phyloP scores from a whole-genome alignment of 169 alveolate species.

The Babesia microti region DNA sequence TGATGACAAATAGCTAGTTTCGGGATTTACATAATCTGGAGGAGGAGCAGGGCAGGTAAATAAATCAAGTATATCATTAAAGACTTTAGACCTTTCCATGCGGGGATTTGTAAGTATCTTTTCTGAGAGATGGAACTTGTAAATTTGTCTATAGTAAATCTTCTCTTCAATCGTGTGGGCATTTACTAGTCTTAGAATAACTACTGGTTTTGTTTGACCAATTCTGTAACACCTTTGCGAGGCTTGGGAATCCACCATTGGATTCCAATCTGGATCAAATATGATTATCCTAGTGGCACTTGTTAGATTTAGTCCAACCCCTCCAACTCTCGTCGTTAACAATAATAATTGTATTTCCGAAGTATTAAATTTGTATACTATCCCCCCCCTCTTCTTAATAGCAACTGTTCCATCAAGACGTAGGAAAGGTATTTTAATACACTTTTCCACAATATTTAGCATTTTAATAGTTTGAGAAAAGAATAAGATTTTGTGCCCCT shows the following conservation, averaged over 20 bases:
- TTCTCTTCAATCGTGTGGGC: slow-evolving; percentile 94
- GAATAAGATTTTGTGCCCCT: slow-evolving; percentile 71
- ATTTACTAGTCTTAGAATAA: slow-evolving; percentile 85
- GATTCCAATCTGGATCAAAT: slow-evolving; percentile 96
- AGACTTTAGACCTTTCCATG: slow-evolving; percentile 6
- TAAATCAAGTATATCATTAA: too few species aligned
- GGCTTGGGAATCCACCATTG: slow-evolving; percentile 91
- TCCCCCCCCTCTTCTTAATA: slow-evolving; percentile 78
- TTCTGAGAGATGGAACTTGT: slow-evolving; percentile 52
- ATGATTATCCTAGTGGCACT: slow-evolving; percentile 88
- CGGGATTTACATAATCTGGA: too few species aligned
- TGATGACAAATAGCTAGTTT: too few species aligned
- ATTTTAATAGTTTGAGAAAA: slow-evolving; percentile 84
- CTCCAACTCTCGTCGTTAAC: slow-evolving; percentile 93
- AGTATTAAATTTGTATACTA: slow-evolving; percentile 74
- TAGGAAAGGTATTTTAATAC: too few species aligned
- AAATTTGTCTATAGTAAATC: slow-evolving; percentile 66
- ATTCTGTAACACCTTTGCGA: slow-evolving; percentile 93
- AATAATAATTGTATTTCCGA: slow-evolving; percentile 77
- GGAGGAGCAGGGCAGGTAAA: too few species aligned
- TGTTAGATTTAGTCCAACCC: slow-evolving; percentile 90
- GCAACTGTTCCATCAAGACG: slow-evolving; percentile 91
- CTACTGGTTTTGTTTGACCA: slow-evolving; percentile 91
- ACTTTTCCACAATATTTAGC: slow-evolving; percentile 72
- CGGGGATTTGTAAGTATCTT: slow-evolving; percentile 45